Base-by-base conservation (phyloP, 1,139 yeast species). In the Candida glucosophila region DNA sequence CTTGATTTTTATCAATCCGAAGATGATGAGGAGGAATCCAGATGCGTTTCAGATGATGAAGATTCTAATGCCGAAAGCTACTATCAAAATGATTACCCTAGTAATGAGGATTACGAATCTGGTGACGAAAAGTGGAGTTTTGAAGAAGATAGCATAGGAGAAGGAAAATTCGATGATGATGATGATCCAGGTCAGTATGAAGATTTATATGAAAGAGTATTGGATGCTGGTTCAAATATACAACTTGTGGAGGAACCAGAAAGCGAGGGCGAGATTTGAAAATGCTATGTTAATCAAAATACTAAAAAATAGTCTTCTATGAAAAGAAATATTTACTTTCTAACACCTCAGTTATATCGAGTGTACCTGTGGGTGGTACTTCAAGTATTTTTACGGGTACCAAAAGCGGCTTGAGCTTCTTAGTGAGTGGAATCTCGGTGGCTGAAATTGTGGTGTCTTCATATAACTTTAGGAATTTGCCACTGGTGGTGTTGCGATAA, bases 21-120 rank as follows among this genome's bases (percentile, higher is more conserved):
- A n/a, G 69, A 58, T 17, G 78, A 70, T 17, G 75, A 67, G 17
- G 71, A 55, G 4, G 64, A 58, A 21, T 56, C 64, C 1, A 63
- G 63, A 15, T 38, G 40, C 6, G 37, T 48, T 20, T 56, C 67
- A 0, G 69, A 62, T 30, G 58, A 60, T 28, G 67, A 60, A 28
- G 67, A 60, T 33, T 58, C 66, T 3, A 60, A 60, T 35, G 95
- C 95, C 9, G 97, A 90, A 52, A 86, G 82, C 34, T 88, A 77
- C 43, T 90, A 90, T 48, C 75, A 77, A 42, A 90, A 90, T 51
- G 97, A 90, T 44, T 90, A 90, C 44, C 98, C 98, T 0, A 94
- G 85, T 29, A 95, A 85, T 43, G 95, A 83, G 40, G 90, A 80
- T 42, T 82, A 72, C 4, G 64, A 56, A 3, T 53, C 46, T 7